A percentile compares a stretch with the other conserved stretches of the same genome.
These are phyloP conservation scores for Edaphochlamys debaryana DNA, from an alignment of 139 green algal species.

Conservation along the genomic window DNA sequence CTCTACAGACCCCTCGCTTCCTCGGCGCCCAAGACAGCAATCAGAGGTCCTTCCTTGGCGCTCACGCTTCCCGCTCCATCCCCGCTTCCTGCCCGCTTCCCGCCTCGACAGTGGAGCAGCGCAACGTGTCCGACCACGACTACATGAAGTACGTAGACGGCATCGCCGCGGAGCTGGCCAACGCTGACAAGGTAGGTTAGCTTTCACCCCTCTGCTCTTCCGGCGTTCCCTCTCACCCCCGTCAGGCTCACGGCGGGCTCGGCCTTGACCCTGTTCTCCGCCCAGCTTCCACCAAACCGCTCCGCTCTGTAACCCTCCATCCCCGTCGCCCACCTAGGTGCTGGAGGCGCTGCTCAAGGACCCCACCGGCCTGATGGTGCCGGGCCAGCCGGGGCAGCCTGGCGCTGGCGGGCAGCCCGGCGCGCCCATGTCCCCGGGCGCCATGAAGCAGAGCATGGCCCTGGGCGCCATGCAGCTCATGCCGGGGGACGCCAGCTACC, in stretches of 20 bases:
- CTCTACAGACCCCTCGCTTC: no score
- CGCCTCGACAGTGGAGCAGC: conserved; percentile 52
- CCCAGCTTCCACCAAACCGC: no score
- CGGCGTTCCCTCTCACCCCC: no score
- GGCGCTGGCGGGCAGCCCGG: neutral
- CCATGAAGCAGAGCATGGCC: neutral
- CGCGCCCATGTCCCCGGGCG: neutral
- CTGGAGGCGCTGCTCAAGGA: conserved; percentile 48
- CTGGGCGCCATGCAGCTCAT: conserved; percentile 5
- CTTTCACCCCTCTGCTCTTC: no score
- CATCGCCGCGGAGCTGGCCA: conserved; percentile 47
- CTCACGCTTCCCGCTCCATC: no score
- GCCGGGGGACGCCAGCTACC: conserved; percentile 49
- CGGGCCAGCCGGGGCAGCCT: neutral
- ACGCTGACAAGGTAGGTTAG: conserved; percentile 56
- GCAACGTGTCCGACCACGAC: conserved; percentile 53
- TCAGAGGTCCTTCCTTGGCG: no score
- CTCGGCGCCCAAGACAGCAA: no score
- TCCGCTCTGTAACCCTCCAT: no score
- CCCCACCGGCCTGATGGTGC: neutral
- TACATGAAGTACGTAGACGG: conserved; percentile 50
- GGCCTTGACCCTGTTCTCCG: no score
- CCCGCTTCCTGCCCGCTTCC: no score
- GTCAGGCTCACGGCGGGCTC: no score
- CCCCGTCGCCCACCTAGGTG: no score